Base-by-base conservation (phyloP, 345 rosid species). In the Linum lewisii region DNA sequence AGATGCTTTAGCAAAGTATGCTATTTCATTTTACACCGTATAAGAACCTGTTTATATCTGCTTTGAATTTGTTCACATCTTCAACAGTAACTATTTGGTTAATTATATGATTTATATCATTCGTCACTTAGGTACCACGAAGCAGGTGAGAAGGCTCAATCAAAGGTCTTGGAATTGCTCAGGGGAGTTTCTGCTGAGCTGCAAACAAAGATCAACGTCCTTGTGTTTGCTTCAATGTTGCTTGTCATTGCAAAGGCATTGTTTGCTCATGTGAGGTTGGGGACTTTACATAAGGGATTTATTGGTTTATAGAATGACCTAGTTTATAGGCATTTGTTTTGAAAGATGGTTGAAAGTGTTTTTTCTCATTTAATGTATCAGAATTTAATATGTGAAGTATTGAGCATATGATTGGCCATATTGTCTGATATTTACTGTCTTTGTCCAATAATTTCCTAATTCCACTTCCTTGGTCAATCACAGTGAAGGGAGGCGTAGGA, bases 401-500 rank as follows among this genome's bases (percentile, higher is more conserved):
- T n/a, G n/a, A n/a, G n/a, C n/a, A n/a, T n/a, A n/a, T n/a, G n/a
- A n/a, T n/a, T n/a, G n/a, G n/a, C n/a, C n/a, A n/a, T 51, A n/a
- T n/a, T 11, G 19, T 61, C 26, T 24, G 21, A 38, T 4, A 24
- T 25, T 34, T 22, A 20, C 34, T 16, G 23, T 37, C 7, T 58
- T 26, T 14, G 18, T 50, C 21, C 24, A 49, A n/a, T 51, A 56
- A 32, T 60, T 34, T 65, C 65, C 62, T 66, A 54, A 64, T 60
- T 44, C 45, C 57, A 52, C 61, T 65, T 61, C 44, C 6, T 57
- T 73, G 63, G 21, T 72, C 44, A 63, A 51, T 67, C 65, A 49
- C 88, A 93, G 99, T 50, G 95, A 89, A 82, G 99, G 91, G 58
- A 87, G 88, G 60, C 77, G 99, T 63, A 82, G 97, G 74, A 86